Percentiles rank a stretch among this genome's conserved stretches.
phyloP scores from a whole-genome alignment of 2,329 filamentous ascomycete genomes.

The Aspergillus brunneoviolaceus region DNA sequence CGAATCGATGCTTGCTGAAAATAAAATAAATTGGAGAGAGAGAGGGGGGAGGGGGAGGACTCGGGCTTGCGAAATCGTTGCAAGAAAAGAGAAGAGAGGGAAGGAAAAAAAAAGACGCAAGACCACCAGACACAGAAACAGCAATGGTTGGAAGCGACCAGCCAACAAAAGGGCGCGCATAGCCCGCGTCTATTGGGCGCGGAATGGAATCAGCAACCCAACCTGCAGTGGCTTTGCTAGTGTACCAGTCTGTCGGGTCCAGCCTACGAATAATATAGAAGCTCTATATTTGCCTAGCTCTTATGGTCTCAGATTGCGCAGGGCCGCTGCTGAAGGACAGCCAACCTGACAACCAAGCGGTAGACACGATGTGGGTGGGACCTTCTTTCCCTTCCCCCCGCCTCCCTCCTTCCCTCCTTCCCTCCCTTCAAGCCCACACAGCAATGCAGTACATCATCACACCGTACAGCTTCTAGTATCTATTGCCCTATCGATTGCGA shows the following conservation, averaged over 20 bases:
- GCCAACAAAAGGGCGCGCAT: slow-evolving; percentile 18
- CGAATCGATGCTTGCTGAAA: neutral
- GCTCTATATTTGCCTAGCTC: slow-evolving; percentile 18
- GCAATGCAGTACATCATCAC: neutral
- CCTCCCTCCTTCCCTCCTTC: neutral
- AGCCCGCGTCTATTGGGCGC: slow-evolving; percentile 19
- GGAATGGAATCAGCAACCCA: slow-evolving; percentile 20
- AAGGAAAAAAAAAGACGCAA: neutral
- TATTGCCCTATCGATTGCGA: neutral
- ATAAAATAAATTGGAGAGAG: neutral
- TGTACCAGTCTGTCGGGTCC: slow-evolving; percentile 25
- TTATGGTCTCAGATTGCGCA: slow-evolving; percentile 21
- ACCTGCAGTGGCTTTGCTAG: slow-evolving; percentile 21
- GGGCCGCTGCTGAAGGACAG: slow-evolving; percentile 16
- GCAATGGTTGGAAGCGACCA: slow-evolving; percentile 12
- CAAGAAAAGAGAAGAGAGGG: neutral
- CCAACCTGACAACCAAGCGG: slow-evolving; percentile 19
- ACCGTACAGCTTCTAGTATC: neutral
- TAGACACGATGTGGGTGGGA: slow-evolving; percentile 21
- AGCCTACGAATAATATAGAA: slow-evolving; percentile 20
- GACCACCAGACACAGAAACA: slow-evolving; percentile 1
- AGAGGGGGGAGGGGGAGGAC: neutral
- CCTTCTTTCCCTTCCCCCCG: too few relatives aligned
- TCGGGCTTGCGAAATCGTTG: neutral
- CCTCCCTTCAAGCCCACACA: neutral